Evolutionary conservation across 306 rosid genomes (phyloP), one percentile per base, ranked within the genome.

Genomic region (Crataegus laevigata): DNA sequence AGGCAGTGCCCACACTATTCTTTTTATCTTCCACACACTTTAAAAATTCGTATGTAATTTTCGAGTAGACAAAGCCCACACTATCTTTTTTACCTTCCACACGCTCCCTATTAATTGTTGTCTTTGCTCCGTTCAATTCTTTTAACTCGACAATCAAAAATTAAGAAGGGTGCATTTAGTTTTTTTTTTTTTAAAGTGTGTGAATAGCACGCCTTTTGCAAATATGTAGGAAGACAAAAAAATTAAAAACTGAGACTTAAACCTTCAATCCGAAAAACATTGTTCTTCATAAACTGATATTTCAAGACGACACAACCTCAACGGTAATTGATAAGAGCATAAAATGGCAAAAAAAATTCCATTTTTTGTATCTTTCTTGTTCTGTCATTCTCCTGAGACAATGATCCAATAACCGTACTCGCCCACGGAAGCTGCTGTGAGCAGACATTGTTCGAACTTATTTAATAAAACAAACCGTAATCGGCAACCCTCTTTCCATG

Each of bases 361-460:
- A 45, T 5, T 45, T 14, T 52, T n/a, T 32, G 11, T 34, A 72
- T 57, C 38, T 71, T 32, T 34, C 43, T 11, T 34, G 54, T 69
- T 28, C 71, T 34, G 61, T 71, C 47, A 59, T 25, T 29, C 62
- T 59, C 36, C 63, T 24, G 18, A 19, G 69, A 65, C 25, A 32
- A 22, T 64, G 47, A 64, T 64, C 69, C 25, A 28, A 73, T 73
- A 4, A 29, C 43, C 43, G 28, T 5, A 42, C 55, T 17, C 18
- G 8, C 67, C 9, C 28, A 72, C 66, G 19, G 40, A 52, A 36
- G 68, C 25, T 17, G 40, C 67, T 10, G 57, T 11, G 69, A 28
- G 69, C 43, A 21, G 5, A 19, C 77, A 60, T 4, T 6, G 76
- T 75, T 69, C 52, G 11, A 66, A 66, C 81, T 83, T 79, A 83